Base-by-base conservation (phyloP, 345 rosid genomes). In the Eucalyptus pauciflora region DNA sequence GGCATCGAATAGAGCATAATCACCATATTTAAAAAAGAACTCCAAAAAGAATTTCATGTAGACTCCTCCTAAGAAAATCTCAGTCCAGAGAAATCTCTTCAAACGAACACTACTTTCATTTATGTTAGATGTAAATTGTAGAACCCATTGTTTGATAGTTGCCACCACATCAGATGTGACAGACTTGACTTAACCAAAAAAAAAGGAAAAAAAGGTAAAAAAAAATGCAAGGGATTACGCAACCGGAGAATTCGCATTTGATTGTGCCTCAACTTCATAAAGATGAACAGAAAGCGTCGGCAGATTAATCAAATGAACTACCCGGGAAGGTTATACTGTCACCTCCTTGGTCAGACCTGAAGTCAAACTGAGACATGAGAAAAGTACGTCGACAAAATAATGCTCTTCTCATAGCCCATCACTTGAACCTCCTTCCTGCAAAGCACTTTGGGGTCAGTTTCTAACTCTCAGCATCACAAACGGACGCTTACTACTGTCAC, bases 341-440 rank as follows among this genome's bases (percentile, higher is more conserved):
- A 41, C 71, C 71, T 45, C 16, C 18, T n/a, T 37, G 43, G 46
- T 56, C 86, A 29, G 86, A 50, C 17, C 46, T 45, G 25, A 27
- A 37, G 86, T 91, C 92, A 89, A 27, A 67, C 54, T 16, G 45
- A 86, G 79, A 91, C 62, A 20, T 90, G 92, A 80, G 94, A 94
- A 94, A 95, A 96, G 91, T 94, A 94, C 48, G 94, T 89, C 29
- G 93, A 92, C 87, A 97, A 92, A 58, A 96, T 89, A 81, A 95
- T 89, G 87, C 90, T 90, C 90, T 94, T 93, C 62, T 87, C 90
- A 89, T 64, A 33, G 27, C 91, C 94, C 87, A 71, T 58, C 79
- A 94, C 87, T 89, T 90, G 93, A 90, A 96, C 91, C 91, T 96
- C 97, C 92, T 94, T 95, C 99, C 99, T 97, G 96, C 88, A 90